A percentile compares a stretch with the other conserved stretches of the same genome.
Evolutionary conservation across 1,284 basidiomycete genomes (phyloP).

Genomic region (Sparassis latifolia): DNA sequence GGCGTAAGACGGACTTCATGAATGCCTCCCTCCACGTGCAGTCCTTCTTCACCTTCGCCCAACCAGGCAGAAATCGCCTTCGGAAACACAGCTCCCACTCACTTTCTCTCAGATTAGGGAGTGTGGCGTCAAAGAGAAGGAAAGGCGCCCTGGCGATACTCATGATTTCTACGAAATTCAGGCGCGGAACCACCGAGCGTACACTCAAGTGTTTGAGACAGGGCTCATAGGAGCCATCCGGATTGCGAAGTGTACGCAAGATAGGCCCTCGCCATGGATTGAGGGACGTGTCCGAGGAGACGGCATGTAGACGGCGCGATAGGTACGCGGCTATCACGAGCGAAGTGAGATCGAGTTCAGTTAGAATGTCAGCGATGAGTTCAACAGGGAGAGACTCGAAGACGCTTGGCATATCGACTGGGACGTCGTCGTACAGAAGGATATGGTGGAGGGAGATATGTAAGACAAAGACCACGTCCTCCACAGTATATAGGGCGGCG

Average conservation of each 20-base stretch:
- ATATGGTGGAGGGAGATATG: no score
- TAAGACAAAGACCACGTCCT: no score
- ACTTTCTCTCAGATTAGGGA: conserved; percentile 53
- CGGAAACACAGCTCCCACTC: conserved; percentile 72
- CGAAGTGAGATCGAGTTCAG: conserved; percentile 56
- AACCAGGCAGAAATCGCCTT: conserved; percentile 64
- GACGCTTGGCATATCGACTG: not conserved
- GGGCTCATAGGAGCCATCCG: conserved; percentile 37
- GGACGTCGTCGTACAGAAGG: no score
- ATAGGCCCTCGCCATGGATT: conserved; percentile 73
- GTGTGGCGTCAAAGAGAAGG: conserved; percentile 56
- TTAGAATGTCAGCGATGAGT: conserved; percentile 64
- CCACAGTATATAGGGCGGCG: no score
- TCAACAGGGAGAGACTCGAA: conserved; percentile 63
- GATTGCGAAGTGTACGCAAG: conserved; percentile 41
- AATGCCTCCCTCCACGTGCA: conserved; percentile 54
- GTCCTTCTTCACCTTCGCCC: conserved; percentile 62
- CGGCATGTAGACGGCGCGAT: conserved; percentile 46
- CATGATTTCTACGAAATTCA: conserved; percentile 71
- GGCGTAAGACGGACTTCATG: conserved; percentile 40
- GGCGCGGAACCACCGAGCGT: conserved; percentile 53
- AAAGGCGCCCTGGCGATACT: conserved; percentile 50
- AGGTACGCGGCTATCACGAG: conserved; percentile 52
- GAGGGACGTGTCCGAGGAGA: conserved; percentile 54
- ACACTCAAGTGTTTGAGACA: conserved; percentile 53